These are phyloP conservation scores for Fusarium longipes DNA, from an alignment of 2,329 filamentous ascomycete genomes.

Conservation along the genomic window DNA sequence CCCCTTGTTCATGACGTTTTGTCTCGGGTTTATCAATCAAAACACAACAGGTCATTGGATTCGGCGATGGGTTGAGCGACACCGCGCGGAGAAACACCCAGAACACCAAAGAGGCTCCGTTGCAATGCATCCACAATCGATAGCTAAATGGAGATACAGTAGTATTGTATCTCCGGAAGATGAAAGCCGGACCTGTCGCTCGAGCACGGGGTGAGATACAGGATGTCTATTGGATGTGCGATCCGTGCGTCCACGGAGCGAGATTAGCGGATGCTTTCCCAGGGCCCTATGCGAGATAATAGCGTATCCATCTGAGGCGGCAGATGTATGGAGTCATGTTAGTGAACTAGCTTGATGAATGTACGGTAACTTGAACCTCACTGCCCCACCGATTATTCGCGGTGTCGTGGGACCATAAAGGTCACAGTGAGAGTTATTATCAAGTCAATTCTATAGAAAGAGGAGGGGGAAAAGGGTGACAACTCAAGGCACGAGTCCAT, in stretches of 20 bases:
- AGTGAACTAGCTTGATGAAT: constrained; percentile 11
- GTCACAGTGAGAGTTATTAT: constrained; percentile 8
- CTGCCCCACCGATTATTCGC: constrained; percentile 21
- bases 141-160: constrained; percentile 25
- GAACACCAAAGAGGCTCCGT: constrained; percentile 28
- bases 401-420: constrained; percentile 28
- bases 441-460: constrained; percentile 4
- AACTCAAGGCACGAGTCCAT: constrained; percentile 14
- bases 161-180: constrained; percentile 4
- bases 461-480: constrained; percentile 7
- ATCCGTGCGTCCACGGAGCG: constrained; percentile 34
- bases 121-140: constrained; percentile 15
- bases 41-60: constrained; percentile 23
- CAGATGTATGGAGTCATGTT: neutral
- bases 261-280: constrained; percentile 47
- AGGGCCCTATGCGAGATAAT: constrained; percentile 5
- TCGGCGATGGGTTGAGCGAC: constrained; percentile 11
- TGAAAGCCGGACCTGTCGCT: constrained; percentile 47
- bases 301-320: neutral
- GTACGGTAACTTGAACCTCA: neutral
- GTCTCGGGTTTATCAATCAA: constrained; percentile 29
- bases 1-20: constrained; percentile 29
- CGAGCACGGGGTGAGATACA: constrained; percentile 49
- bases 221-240: constrained; percentile 46
- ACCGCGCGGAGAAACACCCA: constrained; percentile 22